Evolutionary conservation across 768 basidiomycete species (phyloP), one percentile per base, ranked within the genome.

Genomic region (Hypholoma fasciculare): DNA sequence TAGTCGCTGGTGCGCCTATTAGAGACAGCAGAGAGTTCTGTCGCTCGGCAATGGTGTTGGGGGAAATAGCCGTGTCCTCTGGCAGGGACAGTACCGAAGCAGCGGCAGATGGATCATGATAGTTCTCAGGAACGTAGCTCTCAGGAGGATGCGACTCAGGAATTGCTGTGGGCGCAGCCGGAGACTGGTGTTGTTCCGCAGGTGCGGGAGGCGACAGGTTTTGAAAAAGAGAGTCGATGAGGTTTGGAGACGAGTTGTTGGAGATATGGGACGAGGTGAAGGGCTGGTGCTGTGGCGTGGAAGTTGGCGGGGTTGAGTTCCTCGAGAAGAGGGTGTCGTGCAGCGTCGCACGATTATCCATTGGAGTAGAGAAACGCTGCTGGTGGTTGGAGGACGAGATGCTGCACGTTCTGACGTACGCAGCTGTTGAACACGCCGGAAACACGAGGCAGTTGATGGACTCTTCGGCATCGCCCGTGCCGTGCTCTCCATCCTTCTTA

Each of bases 1-100:
- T 49, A 39, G 72, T 64, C 6, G 68, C 36, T 12, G 72, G 56
- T 5, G 82, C 69, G 1, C 83, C 75, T 59, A 87, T 80, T 30
- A 92, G 77, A 58, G 87, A 87, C 44, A 93, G 77, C 49, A 94
- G 76, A 0, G 90, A 88, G 65, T 81, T 90, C 74, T 93, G 90
- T 58, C 87, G 80, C 54, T 93, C 90, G 0, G 82, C 73, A 54
- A 82, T 72, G 62, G 77, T 74, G 43, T 76, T 70, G 54, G 75
- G 71, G 44, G 79, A 67, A 23, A 78, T 70, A 57, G 75, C 70
- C 40, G 78, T 69, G 20, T 82, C 87, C 65, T 69, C 80, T 69
- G 64, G 74, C 67, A 67, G 78, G 74, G 62, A 79, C 77, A 66
- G 79, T 73, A 70, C 73, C 72, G 74, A 76, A 39, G 72, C 74